phyloP scores from a whole-genome alignment of 441 rosid species.

The Arabidopsis lyrata region DNA sequence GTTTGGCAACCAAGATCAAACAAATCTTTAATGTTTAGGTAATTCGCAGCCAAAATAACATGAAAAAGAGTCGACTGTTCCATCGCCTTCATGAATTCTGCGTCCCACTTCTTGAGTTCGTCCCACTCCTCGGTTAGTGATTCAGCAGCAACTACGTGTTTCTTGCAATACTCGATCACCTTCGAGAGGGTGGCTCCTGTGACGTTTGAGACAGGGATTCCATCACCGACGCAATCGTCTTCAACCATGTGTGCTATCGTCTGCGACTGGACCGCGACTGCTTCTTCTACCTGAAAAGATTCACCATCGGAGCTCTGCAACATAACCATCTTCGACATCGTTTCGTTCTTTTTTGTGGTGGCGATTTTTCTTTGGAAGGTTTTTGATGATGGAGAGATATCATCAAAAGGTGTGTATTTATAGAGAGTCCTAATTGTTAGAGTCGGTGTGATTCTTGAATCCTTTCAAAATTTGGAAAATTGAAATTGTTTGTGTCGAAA shows the following conservation, averaged over 20 bases:
- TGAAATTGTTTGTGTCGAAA: too few species aligned
- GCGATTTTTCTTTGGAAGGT: not conserved
- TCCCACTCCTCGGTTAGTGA: slow-evolving; percentile 26
- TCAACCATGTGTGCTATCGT: slow-evolving; percentile 45
- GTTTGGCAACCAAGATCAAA: slow-evolving; percentile 51
- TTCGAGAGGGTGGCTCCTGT: slow-evolving; percentile 46
- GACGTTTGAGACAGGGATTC: slow-evolving; percentile 47
- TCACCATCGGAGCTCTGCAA: slow-evolving; percentile 52
- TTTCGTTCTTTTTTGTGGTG: not conserved
- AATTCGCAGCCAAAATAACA: slow-evolving; percentile 54
- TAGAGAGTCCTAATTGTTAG: not conserved
- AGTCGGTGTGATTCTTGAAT: not conserved
- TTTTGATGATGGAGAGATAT: not conserved
- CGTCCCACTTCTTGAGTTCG: slow-evolving; percentile 54
- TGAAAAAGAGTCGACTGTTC: slow-evolving; percentile 50
- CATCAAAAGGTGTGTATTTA: not conserved
- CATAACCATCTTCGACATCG: slow-evolving; percentile 54
- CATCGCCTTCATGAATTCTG: slow-evolving; percentile 46
- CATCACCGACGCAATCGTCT: slow-evolving; percentile 44
- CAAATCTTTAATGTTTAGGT: slow-evolving; percentile 47
- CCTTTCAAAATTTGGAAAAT: not conserved
- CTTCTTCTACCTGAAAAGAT: slow-evolving; percentile 49
- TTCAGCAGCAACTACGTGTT: slow-evolving; percentile 42
- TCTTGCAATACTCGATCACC: slow-evolving; percentile 56
- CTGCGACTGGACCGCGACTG: slow-evolving; percentile 50